phyloP scores from a whole-genome alignment of 441 rosid genomes.

The Capsella rubella region DNA sequence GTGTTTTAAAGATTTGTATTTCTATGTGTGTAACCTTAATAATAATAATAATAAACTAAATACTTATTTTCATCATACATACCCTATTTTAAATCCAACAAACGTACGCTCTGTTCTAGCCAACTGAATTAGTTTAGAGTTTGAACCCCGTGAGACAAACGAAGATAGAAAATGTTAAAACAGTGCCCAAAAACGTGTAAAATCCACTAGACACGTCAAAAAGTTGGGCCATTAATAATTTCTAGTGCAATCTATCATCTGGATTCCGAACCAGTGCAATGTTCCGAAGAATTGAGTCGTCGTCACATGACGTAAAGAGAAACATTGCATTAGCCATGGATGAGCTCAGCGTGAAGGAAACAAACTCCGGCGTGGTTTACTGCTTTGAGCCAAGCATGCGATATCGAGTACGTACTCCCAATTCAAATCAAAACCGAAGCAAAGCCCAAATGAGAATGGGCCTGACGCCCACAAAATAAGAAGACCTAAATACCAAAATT shows the following conservation, averaged over 20 bases:
- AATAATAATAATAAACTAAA: too few relatives aligned
- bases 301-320: too few relatives aligned
- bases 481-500: not conserved
- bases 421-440: not conserved
- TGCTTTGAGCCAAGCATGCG: not conserved
- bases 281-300: not conserved
- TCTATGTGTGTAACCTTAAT: too few relatives aligned
- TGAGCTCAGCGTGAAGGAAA: not conserved
- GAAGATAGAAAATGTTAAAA: not conserved
- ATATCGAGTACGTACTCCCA: not conserved
- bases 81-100: too few relatives aligned
- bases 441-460: conserved; percentile 26
- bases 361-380: not conserved
- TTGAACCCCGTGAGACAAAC: not conserved
- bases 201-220: not conserved
- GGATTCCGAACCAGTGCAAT: not conserved
- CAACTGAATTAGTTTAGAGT: not conserved
- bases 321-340: too few relatives aligned
- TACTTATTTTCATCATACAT: not conserved
- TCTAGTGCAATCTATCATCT: not conserved
- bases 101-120: not conserved
- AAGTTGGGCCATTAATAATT: not conserved
- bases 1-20: not conserved
- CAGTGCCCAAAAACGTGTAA: not conserved
- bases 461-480: not conserved